phyloP scores from a whole-genome alignment of 1,139 yeast genomes.

The Yamadazyma taylorii region DNA sequence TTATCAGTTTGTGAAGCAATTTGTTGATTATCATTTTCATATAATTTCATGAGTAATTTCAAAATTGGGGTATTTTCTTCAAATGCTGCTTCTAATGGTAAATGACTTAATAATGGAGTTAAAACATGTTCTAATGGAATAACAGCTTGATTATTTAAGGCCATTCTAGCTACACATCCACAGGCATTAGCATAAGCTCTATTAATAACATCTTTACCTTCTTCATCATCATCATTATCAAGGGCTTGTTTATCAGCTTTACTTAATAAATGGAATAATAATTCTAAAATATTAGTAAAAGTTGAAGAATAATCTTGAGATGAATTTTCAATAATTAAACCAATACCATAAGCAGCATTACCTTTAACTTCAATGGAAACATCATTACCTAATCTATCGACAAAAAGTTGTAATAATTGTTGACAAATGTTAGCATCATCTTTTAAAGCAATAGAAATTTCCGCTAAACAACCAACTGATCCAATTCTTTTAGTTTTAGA shows the following conservation, averaged over 20 bases:
- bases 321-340: constrained; percentile 67
- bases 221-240: constrained; percentile 64
- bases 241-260: constrained; percentile 73
- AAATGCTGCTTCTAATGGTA: constrained; percentile 85
- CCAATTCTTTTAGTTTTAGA: constrained; percentile 76
- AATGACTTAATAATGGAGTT: constrained; percentile 71
- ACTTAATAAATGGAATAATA: constrained; percentile 74
- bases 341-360: constrained; percentile 95
- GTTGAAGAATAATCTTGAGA: constrained; percentile 58
- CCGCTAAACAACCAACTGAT: constrained; percentile 89
- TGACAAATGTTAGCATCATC: constrained; percentile 63
- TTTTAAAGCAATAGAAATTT: constrained; percentile 77
- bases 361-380: constrained; percentile 88
- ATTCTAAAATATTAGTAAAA: constrained; percentile 70
- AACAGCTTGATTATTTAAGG: constrained; percentile 66
- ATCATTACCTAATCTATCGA: constrained; percentile 69
- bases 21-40: constrained; percentile 59
- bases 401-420: constrained; percentile 69
- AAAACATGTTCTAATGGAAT: constrained; percentile 82
- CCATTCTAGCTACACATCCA: constrained; percentile 96
- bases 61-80: constrained; percentile 94
- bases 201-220: constrained; percentile 75
- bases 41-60: constrained; percentile 70
- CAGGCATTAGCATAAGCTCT: constrained; percentile 92
- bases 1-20: constrained; percentile 61